Conservation (phyloP, 2,329 filamentous ascomycete genomes). For the Cladosporium sp. region DNA sequence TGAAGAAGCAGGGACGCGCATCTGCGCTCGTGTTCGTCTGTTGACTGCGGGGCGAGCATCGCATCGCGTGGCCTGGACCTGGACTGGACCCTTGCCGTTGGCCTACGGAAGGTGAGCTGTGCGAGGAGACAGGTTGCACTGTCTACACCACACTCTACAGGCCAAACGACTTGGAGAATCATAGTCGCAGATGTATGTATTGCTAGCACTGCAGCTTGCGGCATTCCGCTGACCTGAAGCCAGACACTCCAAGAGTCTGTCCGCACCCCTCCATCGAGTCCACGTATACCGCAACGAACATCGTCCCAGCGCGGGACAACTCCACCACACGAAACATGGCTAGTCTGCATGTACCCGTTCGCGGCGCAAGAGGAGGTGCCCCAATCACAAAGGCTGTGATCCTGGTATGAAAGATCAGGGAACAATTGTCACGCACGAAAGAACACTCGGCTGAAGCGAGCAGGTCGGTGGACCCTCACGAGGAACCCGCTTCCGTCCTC, state of each 20-base stretch:
- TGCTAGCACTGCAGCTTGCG: no score
- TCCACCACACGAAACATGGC: constrained; percentile 18
- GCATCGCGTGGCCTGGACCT: neutral
- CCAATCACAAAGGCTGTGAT: constrained; percentile 89
- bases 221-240: neutral
- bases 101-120: neutral
- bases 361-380: constrained; percentile 31
- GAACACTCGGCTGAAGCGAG: constrained; percentile 43
- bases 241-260: neutral
- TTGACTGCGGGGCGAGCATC: constrained; percentile 2
- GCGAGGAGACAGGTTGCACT: constrained; percentile 10
- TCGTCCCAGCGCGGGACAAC: constrained; percentile 2
- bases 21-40: neutral
- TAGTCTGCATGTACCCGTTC: constrained; percentile 28
- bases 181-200: neutral
- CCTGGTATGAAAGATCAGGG: constrained; percentile 52
- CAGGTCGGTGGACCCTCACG: constrained; percentile 84
- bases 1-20: neutral
- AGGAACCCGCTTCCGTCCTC: constrained; percentile 90
- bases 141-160: neutral
- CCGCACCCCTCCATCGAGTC: neutral
- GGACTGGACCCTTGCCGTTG: constrained; percentile 1
- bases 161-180: neutral
- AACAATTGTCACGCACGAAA: constrained; percentile 5
- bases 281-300: constrained; percentile 10